Conservation (phyloP, 1,284 basidiomycete species). For the Amylostereum areolatum region DNA sequence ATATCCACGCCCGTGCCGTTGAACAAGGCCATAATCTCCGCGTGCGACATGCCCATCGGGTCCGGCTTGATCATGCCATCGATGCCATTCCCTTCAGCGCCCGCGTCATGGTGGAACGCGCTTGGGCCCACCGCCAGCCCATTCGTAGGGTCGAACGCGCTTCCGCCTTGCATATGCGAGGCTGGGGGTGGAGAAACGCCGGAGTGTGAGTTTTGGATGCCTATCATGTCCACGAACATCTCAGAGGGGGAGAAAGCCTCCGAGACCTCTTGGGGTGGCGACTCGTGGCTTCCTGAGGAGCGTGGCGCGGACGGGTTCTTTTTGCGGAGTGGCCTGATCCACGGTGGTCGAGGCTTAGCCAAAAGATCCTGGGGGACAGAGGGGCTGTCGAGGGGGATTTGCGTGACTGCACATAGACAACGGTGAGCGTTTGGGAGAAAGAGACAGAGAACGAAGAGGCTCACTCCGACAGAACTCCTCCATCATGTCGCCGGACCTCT, state of each 20-base stretch:
- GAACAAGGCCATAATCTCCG: slow-evolving; percentile 30
- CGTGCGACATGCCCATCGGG: slow-evolving; percentile 22
- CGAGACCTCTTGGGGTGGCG: slow-evolving; percentile 52
- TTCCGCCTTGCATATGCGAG: neutral
- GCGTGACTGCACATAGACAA: slow-evolving; percentile 53
- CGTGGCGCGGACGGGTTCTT: slow-evolving; percentile 46
- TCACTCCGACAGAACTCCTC: slow-evolving; percentile 87
- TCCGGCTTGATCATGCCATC: slow-evolving; percentile 16
- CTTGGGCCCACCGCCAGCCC: neutral
- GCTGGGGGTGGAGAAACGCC: neutral
- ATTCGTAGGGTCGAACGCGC: neutral
- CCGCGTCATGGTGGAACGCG: slow-evolving; percentile 1
- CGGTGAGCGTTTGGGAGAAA: neutral
- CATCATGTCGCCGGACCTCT: slow-evolving; percentile 83
- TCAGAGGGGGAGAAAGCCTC: slow-evolving; percentile 60
- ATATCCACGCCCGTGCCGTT: slow-evolving; percentile 28
- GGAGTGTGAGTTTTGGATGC: slow-evolving; percentile 1
- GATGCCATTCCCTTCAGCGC: slow-evolving; percentile 1
- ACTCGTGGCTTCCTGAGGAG: slow-evolving; percentile 37
- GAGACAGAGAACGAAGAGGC: slow-evolving; percentile 22
- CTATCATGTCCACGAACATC: slow-evolving; percentile 33
- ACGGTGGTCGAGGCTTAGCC: slow-evolving; percentile 63
- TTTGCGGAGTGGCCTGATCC: slow-evolving; percentile 83
- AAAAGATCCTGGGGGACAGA: slow-evolving; percentile 45
- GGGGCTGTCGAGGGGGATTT: slow-evolving; percentile 72